Evolutionary conservation across 2,329 filamentous ascomycete species (phyloP), one percentile per base, ranked within the genome.

Genomic region (Sphaerulina populicola): DNA sequence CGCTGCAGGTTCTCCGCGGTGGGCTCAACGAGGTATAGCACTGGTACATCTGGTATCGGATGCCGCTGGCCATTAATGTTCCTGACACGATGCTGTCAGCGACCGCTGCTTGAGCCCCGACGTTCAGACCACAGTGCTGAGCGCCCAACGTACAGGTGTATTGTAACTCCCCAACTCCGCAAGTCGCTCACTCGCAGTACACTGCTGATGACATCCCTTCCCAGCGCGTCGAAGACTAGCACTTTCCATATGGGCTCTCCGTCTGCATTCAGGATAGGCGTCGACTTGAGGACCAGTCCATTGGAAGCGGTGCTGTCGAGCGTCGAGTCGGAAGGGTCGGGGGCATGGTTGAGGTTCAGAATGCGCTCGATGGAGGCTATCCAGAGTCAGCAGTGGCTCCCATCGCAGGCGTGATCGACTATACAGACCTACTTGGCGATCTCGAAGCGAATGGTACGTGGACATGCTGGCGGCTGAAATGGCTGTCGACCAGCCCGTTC

Each of bases 201-300:
- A 64, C 90, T 96, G 73, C 89, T 96, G 64, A 98, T 96, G 53
- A 98, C 87, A 78, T 97, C 90, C 68, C 90, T 80, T 43, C 91
- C 93, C 61, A 85, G 72, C 61, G 91, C 86, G 70, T 98, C 94
- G 66, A 98, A 97, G 8, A 98, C 88, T 47, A 98, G 75, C 6
- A 97, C 87, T 70, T 97, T 97, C 91, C 91, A 97, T 72, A 96
- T 90, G 0, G 91, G 90, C 64, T 94, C 88, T 57, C 90, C 89
- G 62, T 94, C 85, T 42, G 87, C 78, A 60, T 89, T 89, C 55
- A 95, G 74, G 47, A 96, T 86, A 12, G 88, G 85, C n/a, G 83
- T 83, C 35, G 83, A 79, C 18, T 85, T 80, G 49, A 83, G 77
- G 49, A 84, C 73, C 8, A 84, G 70, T 45, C 82, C 83, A 64